A percentile compares a stretch with the other conserved stretches of the same genome.
These are phyloP conservation scores for Cylindrotheca closterium DNA, from an alignment of 108 stramenopile species.

Conservation along the genomic window DNA sequence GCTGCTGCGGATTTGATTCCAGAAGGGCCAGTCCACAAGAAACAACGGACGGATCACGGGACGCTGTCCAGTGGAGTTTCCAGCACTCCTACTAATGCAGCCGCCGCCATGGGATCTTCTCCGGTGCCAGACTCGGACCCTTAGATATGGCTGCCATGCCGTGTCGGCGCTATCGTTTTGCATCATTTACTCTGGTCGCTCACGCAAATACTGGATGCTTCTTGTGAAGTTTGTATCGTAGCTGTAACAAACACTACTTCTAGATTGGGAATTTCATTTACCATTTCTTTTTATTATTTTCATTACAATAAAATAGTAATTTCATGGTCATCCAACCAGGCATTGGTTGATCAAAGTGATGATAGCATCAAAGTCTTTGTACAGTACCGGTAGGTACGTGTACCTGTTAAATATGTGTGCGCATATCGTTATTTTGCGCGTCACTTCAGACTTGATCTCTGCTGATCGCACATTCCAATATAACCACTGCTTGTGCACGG, in stretches of 20 bases:
- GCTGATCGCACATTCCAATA: no score
- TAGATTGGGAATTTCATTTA: background rate
- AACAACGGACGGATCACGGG: constrained; percentile 61
- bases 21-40: constrained; percentile 78
- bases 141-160: constrained; percentile 3
- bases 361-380: no score
- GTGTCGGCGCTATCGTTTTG: background rate
- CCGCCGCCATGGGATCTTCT: constrained; percentile 31
- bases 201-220: background rate
- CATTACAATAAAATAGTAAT: background rate
- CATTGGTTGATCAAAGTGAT: no score
- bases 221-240: background rate
- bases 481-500: no score
- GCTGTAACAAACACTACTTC: background rate
- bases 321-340: background rate
- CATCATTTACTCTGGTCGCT: background rate
- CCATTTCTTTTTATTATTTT: background rate
- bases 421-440: no score
- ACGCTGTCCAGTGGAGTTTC: constrained; percentile 3
- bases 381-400: no score
- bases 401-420: no score
- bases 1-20: constrained; percentile 91
- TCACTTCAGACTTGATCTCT: no score
- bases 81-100: constrained; percentile 25
- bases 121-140: constrained; percentile 55